phyloP scores from a whole-genome alignment of 352 stramenopile genomes.

The Halophytophthora polymorphica region DNA sequence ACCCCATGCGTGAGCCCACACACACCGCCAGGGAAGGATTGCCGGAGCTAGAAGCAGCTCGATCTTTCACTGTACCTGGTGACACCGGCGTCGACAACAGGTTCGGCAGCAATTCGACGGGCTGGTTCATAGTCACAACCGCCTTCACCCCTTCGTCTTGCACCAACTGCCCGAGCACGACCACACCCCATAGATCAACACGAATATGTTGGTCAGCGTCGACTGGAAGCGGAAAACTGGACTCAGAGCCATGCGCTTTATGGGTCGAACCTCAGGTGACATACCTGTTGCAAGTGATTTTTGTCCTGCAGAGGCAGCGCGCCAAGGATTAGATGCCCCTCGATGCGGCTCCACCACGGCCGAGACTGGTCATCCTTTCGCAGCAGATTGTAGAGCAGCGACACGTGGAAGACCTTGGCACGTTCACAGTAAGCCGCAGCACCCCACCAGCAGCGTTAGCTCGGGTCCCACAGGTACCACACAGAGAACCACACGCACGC shows the following conservation, averaged over 20 bases:
- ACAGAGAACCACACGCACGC: background rate
- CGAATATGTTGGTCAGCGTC: no score
- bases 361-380: constrained; percentile 39
- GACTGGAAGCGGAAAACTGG: no score
- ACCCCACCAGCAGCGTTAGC: constrained; percentile 4
- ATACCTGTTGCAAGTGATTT: constrained; percentile 42
- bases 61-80: constrained; percentile 26
- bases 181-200: background rate
- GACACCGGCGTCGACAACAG: constrained; percentile 57
- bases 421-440: background rate
- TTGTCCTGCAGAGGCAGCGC: constrained; percentile 62
- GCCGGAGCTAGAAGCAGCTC: background rate
- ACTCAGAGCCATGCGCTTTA: background rate
- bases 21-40: background rate
- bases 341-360: constrained; percentile 74
- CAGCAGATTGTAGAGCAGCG: constrained; percentile 72
- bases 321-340: constrained; percentile 61
- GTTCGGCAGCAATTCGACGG: constrained; percentile 62
- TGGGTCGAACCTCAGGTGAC: background rate
- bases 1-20: background rate
- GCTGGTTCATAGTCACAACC: constrained; percentile 81
- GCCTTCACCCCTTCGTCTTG: constrained; percentile 52
- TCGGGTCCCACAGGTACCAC: background rate
- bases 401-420: constrained; percentile 69
- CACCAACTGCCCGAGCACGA: constrained; percentile 30